A percentile compares a stretch with the other conserved stretches of the same genome.
Conservation (phyloP, 2,329 filamentous ascomycete genomes). For the Epichloe scottii region DNA sequence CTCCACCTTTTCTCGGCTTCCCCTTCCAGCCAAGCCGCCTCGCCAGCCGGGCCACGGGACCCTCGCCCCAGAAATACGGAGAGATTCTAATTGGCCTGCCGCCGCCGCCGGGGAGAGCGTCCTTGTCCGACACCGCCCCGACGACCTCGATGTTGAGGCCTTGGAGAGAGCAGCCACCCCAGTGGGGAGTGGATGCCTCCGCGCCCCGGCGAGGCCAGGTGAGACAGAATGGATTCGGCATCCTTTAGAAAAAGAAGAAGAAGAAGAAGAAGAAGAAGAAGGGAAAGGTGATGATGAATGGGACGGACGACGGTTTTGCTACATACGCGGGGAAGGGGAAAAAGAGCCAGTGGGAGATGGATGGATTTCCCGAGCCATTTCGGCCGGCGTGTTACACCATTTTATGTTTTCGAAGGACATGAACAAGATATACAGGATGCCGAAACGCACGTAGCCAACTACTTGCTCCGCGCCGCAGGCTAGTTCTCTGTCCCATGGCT, state of each 20-base stretch:
- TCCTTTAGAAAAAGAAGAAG: neutral
- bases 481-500: too few species aligned
- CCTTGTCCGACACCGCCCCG: neutral
- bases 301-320: too few species aligned
- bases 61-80: slow-evolving; percentile 8
- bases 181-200: neutral
- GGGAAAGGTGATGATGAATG: too few species aligned
- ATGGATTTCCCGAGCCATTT: too few species aligned
- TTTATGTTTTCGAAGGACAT: too few species aligned
- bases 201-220: neutral
- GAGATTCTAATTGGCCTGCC: slow-evolving; percentile 1
- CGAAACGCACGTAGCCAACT: too few species aligned
- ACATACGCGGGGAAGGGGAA: too few species aligned
- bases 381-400: too few species aligned
- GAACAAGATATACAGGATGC: too few species aligned
- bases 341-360: too few species aligned
- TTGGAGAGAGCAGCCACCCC: slow-evolving; percentile 7
- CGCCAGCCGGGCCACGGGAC: slow-evolving; percentile 2
- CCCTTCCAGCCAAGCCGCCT: neutral
- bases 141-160: slow-evolving; percentile 7
- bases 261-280: neutral
- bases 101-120: slow-evolving; percentile 1
- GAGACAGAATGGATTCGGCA: slow-evolving; percentile 5
- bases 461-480: too few species aligned
- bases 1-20: too few species aligned